Evolutionary conservation across 352 stramenopile genomes (phyloP), one percentile per base, ranked within the genome.

Genomic region (Phytophthora crassamura): DNA sequence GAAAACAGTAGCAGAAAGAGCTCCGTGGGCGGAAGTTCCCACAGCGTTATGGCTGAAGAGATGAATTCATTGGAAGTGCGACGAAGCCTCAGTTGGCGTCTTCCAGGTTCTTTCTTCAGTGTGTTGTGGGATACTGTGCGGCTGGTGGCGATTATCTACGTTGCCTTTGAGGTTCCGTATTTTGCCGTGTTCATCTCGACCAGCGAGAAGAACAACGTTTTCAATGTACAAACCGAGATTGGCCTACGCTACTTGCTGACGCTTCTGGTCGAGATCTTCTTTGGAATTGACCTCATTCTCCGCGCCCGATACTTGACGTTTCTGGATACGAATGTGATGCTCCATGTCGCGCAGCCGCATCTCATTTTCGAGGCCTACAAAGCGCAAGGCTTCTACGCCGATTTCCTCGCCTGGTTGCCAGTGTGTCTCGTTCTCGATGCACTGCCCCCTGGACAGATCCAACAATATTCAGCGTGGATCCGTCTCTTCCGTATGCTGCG

Each of bases 141-240:
- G 4, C 57, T 93, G 3, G 2, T 78, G 15, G 58, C 58, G 0
- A 81, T 77, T 25, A 66, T 90, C 30, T 89, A 65, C 36, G 57
- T 89, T 2, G 77, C 75, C 2, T 86, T 91, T 32, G 82, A 90
- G 64, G 82, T 89, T 7, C 82, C 84, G 5, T 91, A 88, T 46
- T 89, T 86, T 34, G 77, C 84, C 1, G 68, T 84, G 2, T 93
- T 93, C 47, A 84, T 89, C 34, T 80, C 75, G 0, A 91, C 86
- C 30, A 58, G 69, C 40, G 65, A 85, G 14, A 67, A 65, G 2
- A 62, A 79, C 16, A 35, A 73, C 10, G 69, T 80, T 18, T 89
- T 91, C 16, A 46, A 57, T 1, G 69, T 78, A 1, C 47, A 67
- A 0, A 62, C 65, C 25, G 72, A 83, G 4, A 12, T 79, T 5